A percentile compares a stretch with the other conserved stretches of the same genome.
Evolutionary conservation across 768 basidiomycete genomes (phyloP).

Genomic region (Dendrothele bispora): DNA sequence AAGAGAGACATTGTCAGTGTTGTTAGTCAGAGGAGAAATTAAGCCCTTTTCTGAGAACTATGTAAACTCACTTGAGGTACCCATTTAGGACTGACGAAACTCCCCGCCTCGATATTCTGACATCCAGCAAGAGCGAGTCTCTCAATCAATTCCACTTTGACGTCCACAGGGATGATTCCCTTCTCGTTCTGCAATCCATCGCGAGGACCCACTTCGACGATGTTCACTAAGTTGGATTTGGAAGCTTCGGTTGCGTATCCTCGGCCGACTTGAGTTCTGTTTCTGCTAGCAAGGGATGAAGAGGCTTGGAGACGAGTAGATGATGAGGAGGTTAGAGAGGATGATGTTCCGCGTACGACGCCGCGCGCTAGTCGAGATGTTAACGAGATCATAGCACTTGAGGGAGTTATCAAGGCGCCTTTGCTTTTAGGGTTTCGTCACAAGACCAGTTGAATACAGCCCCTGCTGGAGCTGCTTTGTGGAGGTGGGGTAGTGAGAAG

Average conservation of each 20-base stretch:
- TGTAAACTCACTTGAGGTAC: slow-evolving; percentile 72
- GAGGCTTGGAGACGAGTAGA: too few species aligned
- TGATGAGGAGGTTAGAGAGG: too few species aligned
- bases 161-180: slow-evolving; percentile 62
- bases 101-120: slow-evolving; percentile 76
- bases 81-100: slow-evolving; percentile 93
- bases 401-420: too few species aligned
- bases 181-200: slow-evolving; percentile 94
- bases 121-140: slow-evolving; percentile 69
- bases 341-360: too few species aligned
- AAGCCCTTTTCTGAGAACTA: not conserved
- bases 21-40: not conserved
- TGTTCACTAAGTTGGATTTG: slow-evolving; percentile 45
- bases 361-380: too few species aligned
- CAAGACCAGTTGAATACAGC: too few species aligned
- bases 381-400: too few species aligned
- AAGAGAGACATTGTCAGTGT: not conserved
- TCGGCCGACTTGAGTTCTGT: slow-evolving; percentile 3
- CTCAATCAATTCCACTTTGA: slow-evolving; percentile 81
- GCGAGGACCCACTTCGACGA: slow-evolving; percentile 89
- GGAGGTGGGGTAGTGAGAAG: too few species aligned
- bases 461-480: too few species aligned
- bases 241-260: slow-evolving; percentile 24
- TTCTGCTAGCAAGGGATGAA: not conserved
- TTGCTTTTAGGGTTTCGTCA: too few species aligned